Percentiles rank a stretch among this genome's conserved stretches.
These are phyloP conservation scores for Phlebiopsis flavidoalba DNA, from an alignment of 768 basidiomycete genomes.

Conservation along the genomic window DNA sequence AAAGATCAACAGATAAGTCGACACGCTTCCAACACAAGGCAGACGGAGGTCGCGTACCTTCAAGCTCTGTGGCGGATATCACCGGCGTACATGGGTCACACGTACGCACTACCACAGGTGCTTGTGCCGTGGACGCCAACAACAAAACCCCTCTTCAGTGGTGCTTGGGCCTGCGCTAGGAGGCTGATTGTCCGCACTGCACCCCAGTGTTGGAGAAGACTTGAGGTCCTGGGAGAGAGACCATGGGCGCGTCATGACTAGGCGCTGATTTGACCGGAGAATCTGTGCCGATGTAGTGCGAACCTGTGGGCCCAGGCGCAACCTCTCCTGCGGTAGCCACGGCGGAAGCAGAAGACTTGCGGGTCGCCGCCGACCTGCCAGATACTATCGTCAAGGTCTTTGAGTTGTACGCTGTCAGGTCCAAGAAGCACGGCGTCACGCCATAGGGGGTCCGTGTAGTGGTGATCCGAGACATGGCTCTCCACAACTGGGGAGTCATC, in stretches of 20 bases:
- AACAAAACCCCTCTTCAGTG: not conserved
- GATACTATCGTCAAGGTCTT: constrained; percentile 36
- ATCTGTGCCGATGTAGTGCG: not conserved
- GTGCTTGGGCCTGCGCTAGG: not conserved
- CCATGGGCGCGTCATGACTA: not conserved
- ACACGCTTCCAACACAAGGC: constrained; percentile 11
- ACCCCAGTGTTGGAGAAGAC: not conserved
- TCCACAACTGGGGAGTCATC: constrained; percentile 5
- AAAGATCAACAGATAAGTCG: constrained; percentile 11
- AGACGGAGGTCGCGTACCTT: constrained; percentile 43
- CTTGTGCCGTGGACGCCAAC: constrained; percentile 14
- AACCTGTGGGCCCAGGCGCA: not conserved
- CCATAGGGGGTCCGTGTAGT: constrained; percentile 30
- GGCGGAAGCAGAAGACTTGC: not conserved
- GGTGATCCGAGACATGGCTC: constrained; percentile 12
- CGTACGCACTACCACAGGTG: constrained; percentile 54
- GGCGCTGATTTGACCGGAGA: not conserved
- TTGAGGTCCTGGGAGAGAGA: not conserved
- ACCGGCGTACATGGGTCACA: constrained; percentile 58
- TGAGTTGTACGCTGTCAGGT: constrained; percentile 37
- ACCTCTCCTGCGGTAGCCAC: not conserved
- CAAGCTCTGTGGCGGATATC: constrained; percentile 62
- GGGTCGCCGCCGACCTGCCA: constrained; percentile 15
- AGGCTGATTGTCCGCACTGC: not conserved
- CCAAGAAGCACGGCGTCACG: constrained; percentile 41